Evolutionary conservation across 306 rosid species (phyloP), one percentile per base, ranked within the genome.

Genomic region (Clitoria ternatea): DNA sequence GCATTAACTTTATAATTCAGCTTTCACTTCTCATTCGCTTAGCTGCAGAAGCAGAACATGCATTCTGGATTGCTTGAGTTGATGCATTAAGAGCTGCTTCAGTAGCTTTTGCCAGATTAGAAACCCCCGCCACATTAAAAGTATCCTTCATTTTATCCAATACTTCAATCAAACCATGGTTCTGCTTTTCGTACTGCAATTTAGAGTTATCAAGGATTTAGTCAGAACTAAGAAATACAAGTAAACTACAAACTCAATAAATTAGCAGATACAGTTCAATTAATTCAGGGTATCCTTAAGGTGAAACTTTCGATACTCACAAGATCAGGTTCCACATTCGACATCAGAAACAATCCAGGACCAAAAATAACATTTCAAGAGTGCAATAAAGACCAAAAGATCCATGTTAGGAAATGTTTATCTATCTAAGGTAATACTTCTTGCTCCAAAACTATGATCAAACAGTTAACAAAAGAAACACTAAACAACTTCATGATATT

Each of bases 121-220:
- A 62, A 43, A 81, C n/a, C 59, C 73, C 3, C 7, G 66, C 19
- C 43, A 74, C 66, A 61, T 81, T 12, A 8, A 80, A 48, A 43
- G 79, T 39, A 44, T 89, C 98, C 81, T 88, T 92, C 80, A 84
- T 8, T 52, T 79, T 90, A 43, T 61, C 84, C 86, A 80, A 39
- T 47, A 66, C 68, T 49, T 79, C 91, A 35, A 75, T 11, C 37
- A 79, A 64, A 27, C 40, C 70, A 19, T 13, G 61, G 32, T 22
- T 72, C 69, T 87, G 84, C 33, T 68, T 85, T 84, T 90, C 88
- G 53, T 53, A 85, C 98, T 92, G 30, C 83, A 80, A 79, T 12
- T 63, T 66, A 70, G 39, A 74, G 13, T 20, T 4, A 47, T 10
- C 59, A 39, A 27, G 0, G 15, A 63, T 17, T n/a, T n/a, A 73